phyloP scores from a whole-genome alignment of 2,329 filamentous ascomycete genomes.

The Colletotrichum truncatum region DNA sequence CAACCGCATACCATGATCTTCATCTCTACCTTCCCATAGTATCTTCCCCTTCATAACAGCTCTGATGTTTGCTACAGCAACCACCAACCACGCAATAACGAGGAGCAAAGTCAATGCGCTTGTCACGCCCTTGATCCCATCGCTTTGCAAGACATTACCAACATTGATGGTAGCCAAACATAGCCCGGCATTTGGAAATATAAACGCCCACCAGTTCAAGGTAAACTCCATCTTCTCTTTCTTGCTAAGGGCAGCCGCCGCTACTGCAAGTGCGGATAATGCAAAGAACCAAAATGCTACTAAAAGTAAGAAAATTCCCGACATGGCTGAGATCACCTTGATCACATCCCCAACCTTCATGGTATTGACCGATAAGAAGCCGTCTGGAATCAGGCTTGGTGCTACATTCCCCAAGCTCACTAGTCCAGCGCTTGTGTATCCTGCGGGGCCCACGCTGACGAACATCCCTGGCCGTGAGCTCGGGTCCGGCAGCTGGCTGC shows the following conservation, averaged over 20 bases:
- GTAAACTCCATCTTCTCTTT: slow-evolving; percentile 50
- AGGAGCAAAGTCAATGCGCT: slow-evolving; percentile 59
- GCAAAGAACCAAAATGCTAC: slow-evolving; percentile 63
- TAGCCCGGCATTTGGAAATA: slow-evolving; percentile 68
- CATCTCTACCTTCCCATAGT: slow-evolving; percentile 45
- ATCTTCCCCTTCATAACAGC: slow-evolving; percentile 55
- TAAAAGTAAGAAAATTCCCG: slow-evolving; percentile 60
- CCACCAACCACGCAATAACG: slow-evolving; percentile 58
- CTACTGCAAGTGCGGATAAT: slow-evolving; percentile 49
- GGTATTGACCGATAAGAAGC: slow-evolving; percentile 36
- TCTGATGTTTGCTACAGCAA: slow-evolving; percentile 49
- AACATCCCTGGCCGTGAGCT: slow-evolving; percentile 62
- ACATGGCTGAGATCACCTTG: slow-evolving; percentile 53
- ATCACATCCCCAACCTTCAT: slow-evolving; percentile 45
- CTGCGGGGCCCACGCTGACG: slow-evolving; percentile 62
- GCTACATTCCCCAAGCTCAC: slow-evolving; percentile 53
- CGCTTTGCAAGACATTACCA: slow-evolving; percentile 54
- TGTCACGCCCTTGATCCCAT: slow-evolving; percentile 54
- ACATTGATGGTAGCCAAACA: slow-evolving; percentile 62
- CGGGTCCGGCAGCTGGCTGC: slow-evolving; percentile 55
- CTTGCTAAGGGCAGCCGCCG: slow-evolving; percentile 35
- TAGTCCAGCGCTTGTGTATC: slow-evolving; percentile 53
- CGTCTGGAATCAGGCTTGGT: slow-evolving; percentile 29
- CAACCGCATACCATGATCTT: slow-evolving; percentile 29
- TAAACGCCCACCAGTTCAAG: slow-evolving; percentile 64